These are phyloP conservation scores for Babesia bovis DNA, from an alignment of 169 alveolate species.

Conservation along the genomic window DNA sequence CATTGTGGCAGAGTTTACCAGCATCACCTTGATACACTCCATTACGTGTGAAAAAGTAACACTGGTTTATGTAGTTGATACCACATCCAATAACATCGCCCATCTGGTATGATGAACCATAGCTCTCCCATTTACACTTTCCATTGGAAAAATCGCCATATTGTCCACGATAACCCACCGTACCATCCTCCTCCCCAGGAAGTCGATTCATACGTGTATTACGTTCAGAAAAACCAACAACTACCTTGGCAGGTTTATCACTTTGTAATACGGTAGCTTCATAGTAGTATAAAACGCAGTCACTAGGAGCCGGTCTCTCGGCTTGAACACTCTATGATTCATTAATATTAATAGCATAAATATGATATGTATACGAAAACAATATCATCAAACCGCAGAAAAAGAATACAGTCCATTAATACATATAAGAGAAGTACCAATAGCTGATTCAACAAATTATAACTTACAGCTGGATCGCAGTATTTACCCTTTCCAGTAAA, in stretches of 20 bases:
- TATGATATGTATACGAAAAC: neutral
- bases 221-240: slow-evolving; percentile 76
- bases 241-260: slow-evolving; percentile 66
- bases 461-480: slow-evolving; percentile 74
- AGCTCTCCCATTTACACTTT: slow-evolving; percentile 57
- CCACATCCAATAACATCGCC: slow-evolving; percentile 84
- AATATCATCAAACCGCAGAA: neutral
- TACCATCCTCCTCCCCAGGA: slow-evolving; percentile 71
- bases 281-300: slow-evolving; percentile 76
- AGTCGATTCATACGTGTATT: slow-evolving; percentile 69
- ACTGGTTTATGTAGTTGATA: slow-evolving; percentile 68
- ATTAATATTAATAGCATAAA: neutral
- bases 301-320: slow-evolving; percentile 72
- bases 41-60: slow-evolving; percentile 78
- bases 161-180: slow-evolving; percentile 80
- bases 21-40: slow-evolving; percentile 74
- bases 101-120: slow-evolving; percentile 71
- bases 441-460: neutral
- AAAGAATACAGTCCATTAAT: neutral
- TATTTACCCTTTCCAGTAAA: slow-evolving; percentile 66
- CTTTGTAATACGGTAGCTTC: slow-evolving; percentile 72
- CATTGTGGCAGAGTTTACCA: slow-evolving; percentile 52
- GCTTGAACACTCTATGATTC: slow-evolving; percentile 73
- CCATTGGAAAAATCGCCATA: slow-evolving; percentile 74
- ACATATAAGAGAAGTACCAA: no score